Percentiles rank a stretch among this genome's conserved stretches.
Conservation (phyloP, 768 basidiomycete species). For the Pleurotus tuoliensis region DNA sequence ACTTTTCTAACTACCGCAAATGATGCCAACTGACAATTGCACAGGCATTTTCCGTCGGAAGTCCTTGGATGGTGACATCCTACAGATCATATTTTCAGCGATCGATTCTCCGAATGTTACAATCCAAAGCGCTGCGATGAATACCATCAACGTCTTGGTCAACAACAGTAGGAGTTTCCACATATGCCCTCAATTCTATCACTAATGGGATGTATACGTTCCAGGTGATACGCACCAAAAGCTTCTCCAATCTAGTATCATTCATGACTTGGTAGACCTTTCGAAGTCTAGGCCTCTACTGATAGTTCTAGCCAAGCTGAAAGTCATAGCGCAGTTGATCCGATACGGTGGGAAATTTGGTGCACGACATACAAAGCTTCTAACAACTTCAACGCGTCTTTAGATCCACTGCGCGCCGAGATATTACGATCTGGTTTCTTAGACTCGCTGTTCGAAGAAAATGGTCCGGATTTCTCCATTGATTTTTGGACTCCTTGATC, state of each 20-base stretch:
- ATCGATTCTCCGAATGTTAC: not conserved
- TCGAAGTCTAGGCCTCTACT: not conserved
- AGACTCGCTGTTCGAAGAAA: not conserved
- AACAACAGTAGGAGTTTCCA: not conserved
- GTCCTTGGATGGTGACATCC: not conserved
- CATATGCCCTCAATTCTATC: no score
- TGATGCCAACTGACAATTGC: no score
- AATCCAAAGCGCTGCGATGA: not conserved
- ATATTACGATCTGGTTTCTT: not conserved
- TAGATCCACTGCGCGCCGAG: not conserved
- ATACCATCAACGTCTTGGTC: not conserved
- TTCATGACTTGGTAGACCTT: not conserved
- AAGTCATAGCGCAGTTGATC: not conserved
- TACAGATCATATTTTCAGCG: not conserved
- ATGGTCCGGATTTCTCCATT: not conserved
- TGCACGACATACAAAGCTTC: not conserved
- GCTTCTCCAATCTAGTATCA: not conserved
- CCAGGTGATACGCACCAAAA: not conserved
- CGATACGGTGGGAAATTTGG: not conserved
- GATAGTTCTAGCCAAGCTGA: not conserved
- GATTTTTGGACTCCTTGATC: not conserved
- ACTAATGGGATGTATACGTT: not conserved
- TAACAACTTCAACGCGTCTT: no score
- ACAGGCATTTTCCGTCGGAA: not conserved
- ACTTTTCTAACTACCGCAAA: no score